Base-by-base conservation (phyloP, 768 basidiomycete species). In the Trametopsis cervina region DNA sequence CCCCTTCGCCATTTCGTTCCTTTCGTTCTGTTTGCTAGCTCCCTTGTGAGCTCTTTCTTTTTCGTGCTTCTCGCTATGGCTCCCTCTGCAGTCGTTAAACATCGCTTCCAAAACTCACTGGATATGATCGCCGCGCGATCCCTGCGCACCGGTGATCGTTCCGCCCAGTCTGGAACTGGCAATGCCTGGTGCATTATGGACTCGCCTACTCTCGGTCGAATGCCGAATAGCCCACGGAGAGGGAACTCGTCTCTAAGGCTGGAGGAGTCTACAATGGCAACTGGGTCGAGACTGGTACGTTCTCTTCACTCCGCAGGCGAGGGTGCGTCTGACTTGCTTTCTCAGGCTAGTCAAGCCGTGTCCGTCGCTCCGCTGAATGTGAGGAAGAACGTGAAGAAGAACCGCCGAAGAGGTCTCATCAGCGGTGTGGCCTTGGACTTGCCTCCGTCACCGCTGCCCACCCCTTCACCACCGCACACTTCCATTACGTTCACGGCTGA, bases 41-140 rank as follows among this genome's bases (percentile, higher is more conserved):
- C 24, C 26, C 36, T 46, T 54, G 40, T 43, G 35, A 40, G 43
- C 42, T 25, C 18, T 50, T 33, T 52, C 46, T 44, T 43, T 46
- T 49, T 47, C 47, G 17, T 52, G 42, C 41, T 18, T 33, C 23
- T 53, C 49, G 57, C 52, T 43, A 59, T 57, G 56, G 52, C 57
- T 46, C 55, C 42, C 20, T 44, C 45, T 26, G 41, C 56, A 23
- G 46, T 53, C 41, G 40, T 39, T 39, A 52, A 52, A 49, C 54
- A 57, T 52, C 57, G 58, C 26, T 52, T 53, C 45, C 52, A 60
- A 54, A 55, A 58, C 41, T 58, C 59, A 36, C 47, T 55, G 43
- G 54, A 56, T 46, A 53, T 63, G 57, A 58, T 56, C 60, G 61
- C 61, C 54, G 61, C 58, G 61, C 61, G 61, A 52, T 57, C 61